phyloP scores from a whole-genome alignment of 1,284 basidiomycete genomes.

The Veloboletus limbatus region DNA sequence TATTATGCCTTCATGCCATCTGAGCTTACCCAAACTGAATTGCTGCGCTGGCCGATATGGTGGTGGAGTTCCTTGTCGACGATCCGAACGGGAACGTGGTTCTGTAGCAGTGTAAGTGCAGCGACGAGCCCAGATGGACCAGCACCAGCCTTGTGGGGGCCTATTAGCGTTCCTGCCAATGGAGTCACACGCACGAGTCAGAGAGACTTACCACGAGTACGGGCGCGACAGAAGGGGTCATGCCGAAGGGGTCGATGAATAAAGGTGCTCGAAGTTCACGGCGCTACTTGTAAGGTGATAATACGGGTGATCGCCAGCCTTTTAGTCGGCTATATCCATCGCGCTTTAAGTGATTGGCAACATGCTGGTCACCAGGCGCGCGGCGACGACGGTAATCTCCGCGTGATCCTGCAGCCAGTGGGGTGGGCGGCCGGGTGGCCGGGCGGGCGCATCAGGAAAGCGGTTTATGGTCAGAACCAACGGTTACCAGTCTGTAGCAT shows the following conservation, averaged over 20 bases:
- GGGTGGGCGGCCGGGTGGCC: too few relatives aligned
- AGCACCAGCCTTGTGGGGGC: constrained; percentile 40
- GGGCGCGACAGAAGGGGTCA: constrained; percentile 13
- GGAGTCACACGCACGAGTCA: too few relatives aligned
- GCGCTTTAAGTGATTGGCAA: too few relatives aligned
- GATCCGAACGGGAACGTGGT: constrained; percentile 40
- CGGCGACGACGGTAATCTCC: neutral
- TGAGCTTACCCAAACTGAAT: constrained; percentile 27
- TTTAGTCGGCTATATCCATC: neutral
- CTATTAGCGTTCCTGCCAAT: constrained; percentile 1
- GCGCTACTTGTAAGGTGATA: neutral
- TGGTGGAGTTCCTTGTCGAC: constrained; percentile 32
- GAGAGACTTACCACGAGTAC: constrained; percentile 22
- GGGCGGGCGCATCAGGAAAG: too few relatives aligned
- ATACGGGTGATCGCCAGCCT: neutral
- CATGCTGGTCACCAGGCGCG: too few relatives aligned
- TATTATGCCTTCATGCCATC: neutral
- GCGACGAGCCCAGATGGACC: constrained; percentile 49
- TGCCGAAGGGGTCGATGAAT: constrained; percentile 1
- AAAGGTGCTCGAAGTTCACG: neutral
- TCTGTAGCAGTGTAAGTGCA: constrained; percentile 43
- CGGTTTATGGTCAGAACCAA: too few relatives aligned
- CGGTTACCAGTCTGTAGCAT: too few relatives aligned
- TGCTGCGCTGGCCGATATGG: constrained; percentile 27
- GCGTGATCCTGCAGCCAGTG: too few relatives aligned